A percentile compares a stretch with the other conserved stretches of the same genome.
phyloP scores from a whole-genome alignment of 768 basidiomycete species.

The Exidia glandulosa region DNA sequence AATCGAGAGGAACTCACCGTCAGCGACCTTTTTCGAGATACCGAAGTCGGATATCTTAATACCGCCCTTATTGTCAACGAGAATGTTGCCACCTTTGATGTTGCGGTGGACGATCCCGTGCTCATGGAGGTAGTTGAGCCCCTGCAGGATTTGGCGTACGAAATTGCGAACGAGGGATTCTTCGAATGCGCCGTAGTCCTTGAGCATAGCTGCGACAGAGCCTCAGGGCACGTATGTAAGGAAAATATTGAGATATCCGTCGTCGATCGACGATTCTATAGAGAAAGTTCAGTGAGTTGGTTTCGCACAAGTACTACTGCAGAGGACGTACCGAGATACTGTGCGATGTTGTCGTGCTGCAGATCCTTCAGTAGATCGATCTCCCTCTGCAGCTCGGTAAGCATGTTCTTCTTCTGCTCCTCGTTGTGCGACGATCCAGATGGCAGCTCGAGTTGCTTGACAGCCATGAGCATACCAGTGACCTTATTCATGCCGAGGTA shows the following conservation, averaged over 20 bases:
- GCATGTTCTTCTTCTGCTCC: constrained; percentile 89
- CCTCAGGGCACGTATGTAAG: constrained; percentile 94
- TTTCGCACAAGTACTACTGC: not conserved
- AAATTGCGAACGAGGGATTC: constrained; percentile 87
- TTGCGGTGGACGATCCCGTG: constrained; percentile 94
- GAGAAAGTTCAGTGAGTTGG: not conserved
- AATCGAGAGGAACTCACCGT: constrained; percentile 48
- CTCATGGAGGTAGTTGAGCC: constrained; percentile 84
- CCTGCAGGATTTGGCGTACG: constrained; percentile 81
- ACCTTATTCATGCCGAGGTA: constrained; percentile 93
- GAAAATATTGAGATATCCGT: constrained; percentile 88
- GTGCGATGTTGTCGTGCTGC: constrained; percentile 93
- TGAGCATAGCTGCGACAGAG: constrained; percentile 79
- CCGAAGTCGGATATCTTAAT: constrained; percentile 97
- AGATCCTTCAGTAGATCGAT: constrained; percentile 88
- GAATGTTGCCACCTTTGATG: constrained; percentile 97
- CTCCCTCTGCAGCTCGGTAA: constrained; percentile 82
- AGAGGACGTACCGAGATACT: constrained; percentile 78
- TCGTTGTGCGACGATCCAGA: constrained; percentile 79
- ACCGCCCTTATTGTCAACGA: constrained; percentile 95
- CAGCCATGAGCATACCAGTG: constrained; percentile 89
- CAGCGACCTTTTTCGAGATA: constrained; percentile 94
- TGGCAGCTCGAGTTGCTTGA: constrained; percentile 92
- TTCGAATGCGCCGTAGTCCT: constrained; percentile 90
- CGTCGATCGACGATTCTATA: constrained; percentile 86